Evolutionary conservation across 257 asterid species (phyloP), one percentile per base, ranked within the genome.

Genomic region (Salvia rosmarinus): DNA sequence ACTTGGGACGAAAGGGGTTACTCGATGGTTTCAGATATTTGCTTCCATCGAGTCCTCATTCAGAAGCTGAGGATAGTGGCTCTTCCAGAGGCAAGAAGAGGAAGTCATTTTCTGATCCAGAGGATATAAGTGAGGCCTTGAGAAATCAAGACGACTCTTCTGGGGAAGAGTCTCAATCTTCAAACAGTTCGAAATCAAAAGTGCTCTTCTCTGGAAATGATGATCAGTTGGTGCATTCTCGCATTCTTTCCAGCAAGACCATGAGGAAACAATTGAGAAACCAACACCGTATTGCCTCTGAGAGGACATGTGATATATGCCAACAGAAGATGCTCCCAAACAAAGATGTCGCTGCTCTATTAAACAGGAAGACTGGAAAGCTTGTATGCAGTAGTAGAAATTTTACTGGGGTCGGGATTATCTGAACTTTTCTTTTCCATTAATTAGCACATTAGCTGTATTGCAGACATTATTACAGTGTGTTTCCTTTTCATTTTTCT

Each of bases 311-410:
- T 75, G 93, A 84, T 82, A 84, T 93, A 78, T 93, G 98, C 82
- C 93, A 85, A 75, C 97, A 85, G 73, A 89, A 82, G 82, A 78
- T 93, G 95, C 89, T 90, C 25, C 97, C 96, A 5, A 76, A 86
- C 67, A 90, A 89, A 82, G 98, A 93, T 68, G 98, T 93, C 64
- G 96, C 94, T 20, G 82, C 96, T 44, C 94, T 93, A 25, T 71
- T 93, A 65, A 93, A 88, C 83, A 80, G 71, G 84, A 89, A 70
- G 54, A 88, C 97, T 68, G 98, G 98, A 51, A 90, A 79, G 83
- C 86, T 93, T 75, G 90, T 71, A 59, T 93, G 98, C 87, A 89
- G 98, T 60, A 90, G 97, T 82, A 85, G 98, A 85, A 93, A 93
- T 77, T 61, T 71, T 49, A 86, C 95, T 39, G 98, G 98, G 92